A percentile compares a stretch with the other conserved stretches of the same genome.
Evolutionary conservation across 495 filamentous ascomycete species (phyloP).

Genomic region (Penicillium taxi): DNA sequence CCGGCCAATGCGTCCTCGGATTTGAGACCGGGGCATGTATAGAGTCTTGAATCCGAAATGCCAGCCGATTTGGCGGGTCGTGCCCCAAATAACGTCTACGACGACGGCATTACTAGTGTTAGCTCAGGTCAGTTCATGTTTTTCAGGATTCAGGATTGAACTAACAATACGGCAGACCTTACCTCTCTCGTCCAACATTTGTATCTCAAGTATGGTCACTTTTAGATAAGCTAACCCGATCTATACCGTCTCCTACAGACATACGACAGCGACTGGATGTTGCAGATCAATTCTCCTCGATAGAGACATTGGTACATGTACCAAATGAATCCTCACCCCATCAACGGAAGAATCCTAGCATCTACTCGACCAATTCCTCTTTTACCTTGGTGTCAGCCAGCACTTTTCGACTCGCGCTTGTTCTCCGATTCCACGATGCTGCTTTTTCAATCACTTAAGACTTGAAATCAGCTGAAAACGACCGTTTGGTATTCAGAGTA

Average conservation of each 20-base stretch:
- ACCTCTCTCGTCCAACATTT: conserved; percentile 19
- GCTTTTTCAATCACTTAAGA: conserved; percentile 10
- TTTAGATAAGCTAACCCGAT: conserved; percentile 4
- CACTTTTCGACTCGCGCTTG: conserved; percentile 18
- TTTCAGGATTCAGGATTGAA: not conserved
- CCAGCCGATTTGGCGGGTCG: not conserved
- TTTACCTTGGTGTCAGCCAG: conserved; percentile 19
- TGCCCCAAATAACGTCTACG: not conserved
- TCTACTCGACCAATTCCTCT: conserved; percentile 19
- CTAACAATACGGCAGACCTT: conserved; percentile 13
- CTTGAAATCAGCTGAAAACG: conserved; percentile 6
- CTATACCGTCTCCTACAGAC: not conserved
- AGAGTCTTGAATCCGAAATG: not conserved
- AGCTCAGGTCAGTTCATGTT: conserved; percentile 9
- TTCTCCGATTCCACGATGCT: conserved; percentile 16
- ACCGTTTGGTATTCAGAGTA: conserved; percentile 18
- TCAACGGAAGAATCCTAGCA: conserved; percentile 16
- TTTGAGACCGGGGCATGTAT: not conserved
- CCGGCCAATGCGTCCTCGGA: no score
- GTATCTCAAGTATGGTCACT: conserved; percentile 18
- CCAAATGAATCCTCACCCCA: conserved; percentile 1
- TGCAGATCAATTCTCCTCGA: not conserved
- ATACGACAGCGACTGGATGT: not conserved
- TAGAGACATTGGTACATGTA: conserved; percentile 7
- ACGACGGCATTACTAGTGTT: conserved; percentile 5